Evolutionary conservation across 176 grass and related monocot species (phyloP), one percentile per base, ranked within the genome.

Genomic region (Phoenix roebelenii): DNA sequence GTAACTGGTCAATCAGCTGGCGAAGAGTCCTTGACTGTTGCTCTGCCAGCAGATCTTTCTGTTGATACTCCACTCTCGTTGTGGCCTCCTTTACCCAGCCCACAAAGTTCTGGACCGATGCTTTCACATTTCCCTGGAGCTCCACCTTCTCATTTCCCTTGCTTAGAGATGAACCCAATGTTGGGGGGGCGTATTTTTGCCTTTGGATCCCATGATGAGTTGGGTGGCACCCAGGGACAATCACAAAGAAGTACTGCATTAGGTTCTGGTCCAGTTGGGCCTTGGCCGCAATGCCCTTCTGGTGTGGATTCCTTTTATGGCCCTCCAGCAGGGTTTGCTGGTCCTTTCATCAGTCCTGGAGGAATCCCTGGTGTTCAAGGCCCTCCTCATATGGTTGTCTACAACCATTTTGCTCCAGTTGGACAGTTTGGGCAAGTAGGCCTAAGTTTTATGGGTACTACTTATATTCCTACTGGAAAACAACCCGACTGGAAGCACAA

Each of bases 361-460:
- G 87, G 81, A 50, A 88, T 90, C 48, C 82, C 87, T 52, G 87
- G 87, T 2, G 32, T 98, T 75, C 93, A 98, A 75, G 88, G 75
- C 63, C 93, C 87, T 60, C 87, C 84, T 25, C 87, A 90, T 77
- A 98, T 98, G 93, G 72, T 98, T 30, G 81, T 98, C 18, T 98
- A 98, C 71, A 98, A 92, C 57, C 93, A 98, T 67, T 98, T 98
- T 10, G 68, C 87, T 53, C 87, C 87, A 30, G 81, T 97, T 39
- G 87, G 93, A 52, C 93, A 91, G 44, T 92, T 92, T 74, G 76
- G 84, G 76, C 93, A 98, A 80, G 70, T 98, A 66, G 93, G 93
- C 24, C 75, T 98, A 77, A 83, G 87, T 83, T 98, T 88, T 65
- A 90, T 98, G 78, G 93, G 84, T 25, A 30, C 87, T 52, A 80